A percentile compares a stretch with the other conserved stretches of the same genome.
These are phyloP conservation scores for Pseudognaphalium luteoalbum DNA, from an alignment of 129 eudicot genomes.

Conservation along the genomic window DNA sequence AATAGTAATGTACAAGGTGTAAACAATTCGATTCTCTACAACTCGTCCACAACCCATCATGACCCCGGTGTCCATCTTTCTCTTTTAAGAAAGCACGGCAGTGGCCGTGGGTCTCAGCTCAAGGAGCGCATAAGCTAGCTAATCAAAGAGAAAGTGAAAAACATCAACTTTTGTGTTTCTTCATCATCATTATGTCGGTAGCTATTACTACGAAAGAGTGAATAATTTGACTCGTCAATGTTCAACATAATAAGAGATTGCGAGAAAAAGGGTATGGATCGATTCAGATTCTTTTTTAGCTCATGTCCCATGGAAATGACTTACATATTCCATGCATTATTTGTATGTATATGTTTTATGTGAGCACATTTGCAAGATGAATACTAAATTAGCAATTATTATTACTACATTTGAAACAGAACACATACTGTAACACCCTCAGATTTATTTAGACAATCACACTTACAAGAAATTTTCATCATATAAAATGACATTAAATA, in stretches of 20 bases:
- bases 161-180: background rate
- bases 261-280: background rate
- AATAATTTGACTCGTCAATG: background rate
- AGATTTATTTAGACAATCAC: background rate
- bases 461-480: too few species aligned
- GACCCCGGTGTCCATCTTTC: slow-evolving; percentile 71
- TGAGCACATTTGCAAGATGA: background rate
- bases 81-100: slow-evolving; percentile 31
- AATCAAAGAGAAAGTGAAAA: background rate
- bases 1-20: slow-evolving; percentile 79
- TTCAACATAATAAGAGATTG: background rate
- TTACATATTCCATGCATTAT: background rate
- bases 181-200: background rate
- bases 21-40: slow-evolving; percentile 57
- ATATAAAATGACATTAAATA: too few species aligned
- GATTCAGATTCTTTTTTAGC: background rate
- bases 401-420: background rate
- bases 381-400: background rate
- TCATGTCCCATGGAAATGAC: background rate
- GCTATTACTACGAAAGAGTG: background rate
- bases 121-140: background rate
- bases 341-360: background rate
- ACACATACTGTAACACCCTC: background rate
- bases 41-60: slow-evolving; percentile 42
- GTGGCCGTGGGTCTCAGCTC: slow-evolving; percentile 13